Evolutionary conservation across 2,329 filamentous ascomycete species (phyloP), one percentile per base, ranked within the genome.

Genomic region (Aspergillus piperis): DNA sequence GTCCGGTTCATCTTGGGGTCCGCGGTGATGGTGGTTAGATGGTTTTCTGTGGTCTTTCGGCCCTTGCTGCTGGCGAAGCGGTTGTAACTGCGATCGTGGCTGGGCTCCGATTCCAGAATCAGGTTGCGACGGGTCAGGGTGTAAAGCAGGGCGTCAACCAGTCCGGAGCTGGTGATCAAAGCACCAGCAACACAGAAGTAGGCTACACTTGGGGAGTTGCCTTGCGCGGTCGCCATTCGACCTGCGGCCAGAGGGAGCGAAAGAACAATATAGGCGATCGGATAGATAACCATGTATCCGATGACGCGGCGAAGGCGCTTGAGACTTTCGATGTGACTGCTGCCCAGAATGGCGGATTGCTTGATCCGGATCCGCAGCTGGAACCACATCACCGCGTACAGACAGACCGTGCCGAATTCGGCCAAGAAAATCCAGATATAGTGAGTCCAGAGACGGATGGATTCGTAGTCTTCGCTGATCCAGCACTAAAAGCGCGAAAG

Each of bases 201-300:
- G 15, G 77, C 76, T 3, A 76, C 57, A 23, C 67, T 74, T 1
- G 76, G 73, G 1, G 59, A 66, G 15, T 71, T 57, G 17, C 74
- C 73, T 48, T 72, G 70, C 6, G 75, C 76, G 3, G 74, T 73
- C 17, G 76, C 72, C 78, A 80, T 80, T 44, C 78, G 76, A 25
- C 76, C 78, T 2, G 77, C 78, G 2, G 86, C 87, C 7, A 85
- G 80, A 1, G 89, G 88, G 25, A 92, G 80, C 58, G 88, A 90
- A 42, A 86, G 65, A 11, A 88, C 74, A 3, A 84, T 84, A 69
- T 90, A 90, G 10, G 75, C 78, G 11, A 82, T 69, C 1, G 78
- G 78, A 58, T 80, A 80, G 59, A 80, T 78, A 49, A 80, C 74
- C 78, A 80, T 80, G 72, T 80, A 80, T 41, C 76, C 73, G 53